Percentiles rank a stretch among this genome's conserved stretches.
These are phyloP conservation scores for Achaetomium macrosporum DNA, from an alignment of 2,329 filamentous ascomycete species.

Conservation along the genomic window DNA sequence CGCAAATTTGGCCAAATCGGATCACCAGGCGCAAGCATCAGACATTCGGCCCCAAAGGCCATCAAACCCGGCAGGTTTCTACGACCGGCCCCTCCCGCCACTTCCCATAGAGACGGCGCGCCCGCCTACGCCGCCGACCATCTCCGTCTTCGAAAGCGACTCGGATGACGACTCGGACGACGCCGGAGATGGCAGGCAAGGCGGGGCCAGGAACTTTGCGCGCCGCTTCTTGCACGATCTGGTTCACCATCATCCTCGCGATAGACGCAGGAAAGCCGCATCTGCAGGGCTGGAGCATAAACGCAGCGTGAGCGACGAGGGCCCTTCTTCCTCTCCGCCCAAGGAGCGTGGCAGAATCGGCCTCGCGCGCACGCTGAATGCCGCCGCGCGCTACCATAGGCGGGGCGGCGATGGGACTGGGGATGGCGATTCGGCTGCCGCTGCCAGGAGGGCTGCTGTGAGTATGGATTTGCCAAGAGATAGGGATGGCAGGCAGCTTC, in stretches of 20 bases:
- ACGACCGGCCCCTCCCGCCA: slow-evolving; percentile 12
- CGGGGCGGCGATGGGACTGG: slow-evolving; percentile 9
- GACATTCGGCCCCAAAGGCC: neutral
- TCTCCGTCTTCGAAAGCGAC: slow-evolving; percentile 46
- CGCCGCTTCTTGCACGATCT: slow-evolving; percentile 41
- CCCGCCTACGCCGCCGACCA: slow-evolving; percentile 18
- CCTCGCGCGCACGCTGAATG: neutral
- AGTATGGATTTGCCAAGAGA: slow-evolving; percentile 12
- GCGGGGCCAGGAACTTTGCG: slow-evolving; percentile 25
- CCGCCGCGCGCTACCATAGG: neutral
- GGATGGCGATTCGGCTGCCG: neutral
- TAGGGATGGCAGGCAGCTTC: neutral
- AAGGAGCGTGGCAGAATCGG: neutral
- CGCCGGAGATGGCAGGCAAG: neutral
- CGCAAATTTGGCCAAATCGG: slow-evolving; percentile 21
- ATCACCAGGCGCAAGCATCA: slow-evolving; percentile 7
- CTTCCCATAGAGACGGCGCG: neutral
- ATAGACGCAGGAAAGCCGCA: neutral
- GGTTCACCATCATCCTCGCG: slow-evolving; percentile 3
- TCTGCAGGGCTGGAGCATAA: slow-evolving; percentile 24
- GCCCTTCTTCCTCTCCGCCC: neutral
- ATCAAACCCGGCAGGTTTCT: neutral
- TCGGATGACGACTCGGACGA: slow-evolving; percentile 37
- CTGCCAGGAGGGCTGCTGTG: neutral
- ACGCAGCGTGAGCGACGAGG: slow-evolving; percentile 32